These are phyloP conservation scores for Diaporthe capsici DNA, from an alignment of 2,329 filamentous ascomycete genomes.

Conservation along the genomic window DNA sequence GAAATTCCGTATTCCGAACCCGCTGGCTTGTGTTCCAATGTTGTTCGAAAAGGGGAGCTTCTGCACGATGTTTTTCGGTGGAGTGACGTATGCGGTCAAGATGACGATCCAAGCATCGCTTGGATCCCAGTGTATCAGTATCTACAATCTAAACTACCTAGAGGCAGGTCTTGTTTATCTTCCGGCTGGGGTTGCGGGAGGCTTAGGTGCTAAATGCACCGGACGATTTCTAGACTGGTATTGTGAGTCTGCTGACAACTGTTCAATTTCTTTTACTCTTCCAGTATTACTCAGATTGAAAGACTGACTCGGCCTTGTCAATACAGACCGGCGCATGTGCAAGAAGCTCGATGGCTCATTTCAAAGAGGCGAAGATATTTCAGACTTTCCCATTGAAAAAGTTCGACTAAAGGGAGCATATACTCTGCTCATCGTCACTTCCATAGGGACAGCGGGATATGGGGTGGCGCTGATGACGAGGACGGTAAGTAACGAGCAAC, in stretches of 20 bases:
- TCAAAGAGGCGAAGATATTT: not conserved
- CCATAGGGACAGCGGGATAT: not conserved
- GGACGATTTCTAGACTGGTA: constrained; percentile 9
- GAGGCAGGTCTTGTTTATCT: constrained; percentile 47
- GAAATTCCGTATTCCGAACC: constrained; percentile 38
- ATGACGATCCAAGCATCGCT: constrained; percentile 45
- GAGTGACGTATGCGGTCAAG: constrained; percentile 44
- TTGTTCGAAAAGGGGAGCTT: constrained; percentile 41
- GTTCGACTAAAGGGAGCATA: constrained; percentile 20
- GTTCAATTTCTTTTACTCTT: not conserved
- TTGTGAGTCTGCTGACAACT: not conserved
- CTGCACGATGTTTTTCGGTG: constrained; percentile 41
- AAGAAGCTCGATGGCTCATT: constrained; percentile 10
- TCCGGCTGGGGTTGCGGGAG: constrained; percentile 35
- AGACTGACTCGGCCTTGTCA: not conserved
- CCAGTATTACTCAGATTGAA: too few relatives aligned
- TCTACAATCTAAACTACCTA: constrained; percentile 45
- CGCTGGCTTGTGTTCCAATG: constrained; percentile 43
- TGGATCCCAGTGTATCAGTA: constrained; percentile 44
- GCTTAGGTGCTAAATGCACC: not conserved
- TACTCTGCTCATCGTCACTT: not conserved
- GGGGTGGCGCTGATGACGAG: constrained; percentile 1
- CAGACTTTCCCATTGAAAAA: constrained; percentile 2
- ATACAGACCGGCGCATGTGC: not conserved
- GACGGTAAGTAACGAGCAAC: not conserved